These are phyloP conservation scores for Cladosporium phlei DNA, from an alignment of 2,329 filamentous ascomycete species.

Conservation along the genomic window DNA sequence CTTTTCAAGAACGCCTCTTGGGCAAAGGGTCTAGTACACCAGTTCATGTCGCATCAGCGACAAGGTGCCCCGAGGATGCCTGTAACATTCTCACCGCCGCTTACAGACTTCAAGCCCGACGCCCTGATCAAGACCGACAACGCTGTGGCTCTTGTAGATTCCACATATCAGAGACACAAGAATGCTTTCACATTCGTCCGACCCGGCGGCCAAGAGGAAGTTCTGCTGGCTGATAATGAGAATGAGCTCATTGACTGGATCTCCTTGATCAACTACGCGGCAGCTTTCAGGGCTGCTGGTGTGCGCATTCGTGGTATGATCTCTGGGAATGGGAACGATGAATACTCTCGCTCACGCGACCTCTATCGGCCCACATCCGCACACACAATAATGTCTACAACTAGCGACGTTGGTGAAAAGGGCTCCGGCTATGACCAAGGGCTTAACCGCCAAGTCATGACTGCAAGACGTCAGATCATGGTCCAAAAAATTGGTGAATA, in stretches of 20 bases:
- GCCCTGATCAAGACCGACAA: conserved; percentile 89
- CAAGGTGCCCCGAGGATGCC: conserved; percentile 69
- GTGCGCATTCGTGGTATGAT: conserved; percentile 85
- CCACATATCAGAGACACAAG: conserved; percentile 89
- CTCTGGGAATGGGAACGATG: conserved; percentile 74
- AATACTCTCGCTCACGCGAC: conserved; percentile 51
- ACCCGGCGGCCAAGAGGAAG: conserved; percentile 81
- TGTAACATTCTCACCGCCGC: conserved; percentile 82
- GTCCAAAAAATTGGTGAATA: conserved; percentile 75
- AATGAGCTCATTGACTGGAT: conserved; percentile 95
- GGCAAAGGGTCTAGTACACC: conserved; percentile 85
- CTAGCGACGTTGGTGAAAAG: conserved; percentile 68
- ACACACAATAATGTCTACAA: conserved; percentile 62
- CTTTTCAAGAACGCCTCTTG: conserved; percentile 91
- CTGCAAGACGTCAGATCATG: conserved; percentile 78
- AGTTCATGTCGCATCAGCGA: conserved; percentile 78
- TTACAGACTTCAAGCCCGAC: conserved; percentile 91
- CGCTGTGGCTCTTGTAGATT: conserved; percentile 81
- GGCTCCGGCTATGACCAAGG: conserved; percentile 47
- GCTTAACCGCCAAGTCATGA: conserved; percentile 80
- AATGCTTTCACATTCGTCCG: conserved; percentile 88
- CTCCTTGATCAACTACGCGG: conserved; percentile 91
- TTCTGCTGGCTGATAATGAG: conserved; percentile 85
- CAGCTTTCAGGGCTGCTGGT: conserved; percentile 85
- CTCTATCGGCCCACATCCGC: conserved; percentile 66